These are phyloP conservation scores for Rhizophagus sp. DNA, from an alignment of 192 early-diverging fungal species.

Conservation along the genomic window DNA sequence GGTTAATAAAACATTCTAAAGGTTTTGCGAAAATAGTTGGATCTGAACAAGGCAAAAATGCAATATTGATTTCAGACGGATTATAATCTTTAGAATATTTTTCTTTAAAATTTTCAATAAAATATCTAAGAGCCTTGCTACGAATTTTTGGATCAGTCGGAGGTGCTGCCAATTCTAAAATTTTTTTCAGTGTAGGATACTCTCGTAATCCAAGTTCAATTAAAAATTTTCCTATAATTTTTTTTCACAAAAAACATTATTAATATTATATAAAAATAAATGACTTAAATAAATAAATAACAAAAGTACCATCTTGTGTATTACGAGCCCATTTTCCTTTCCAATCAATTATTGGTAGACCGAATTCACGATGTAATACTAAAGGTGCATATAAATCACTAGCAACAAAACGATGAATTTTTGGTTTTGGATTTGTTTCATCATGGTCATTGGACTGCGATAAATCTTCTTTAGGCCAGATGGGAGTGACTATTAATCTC, in stretches of 20 bases:
- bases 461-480: conserved; percentile 67
- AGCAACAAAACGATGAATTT: conserved; percentile 53
- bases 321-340: conserved; percentile 45
- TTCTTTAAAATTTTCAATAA: conserved; percentile 67
- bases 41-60: conserved; percentile 64
- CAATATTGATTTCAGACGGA: conserved; percentile 36
- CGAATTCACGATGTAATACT: conserved; percentile 55
- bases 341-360: conserved; percentile 74
- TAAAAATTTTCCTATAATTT: conserved; percentile 44
- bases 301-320: conserved; percentile 31
- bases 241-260: neutral
- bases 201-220: conserved; percentile 51
- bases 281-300: too few species aligned
- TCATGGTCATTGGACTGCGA: too few species aligned
- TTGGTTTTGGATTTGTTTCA: too few species aligned
- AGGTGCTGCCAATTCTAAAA: conserved; percentile 47
- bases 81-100: conserved; percentile 57
- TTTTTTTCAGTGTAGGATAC: conserved; percentile 38
- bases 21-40: conserved; percentile 52
- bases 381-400: conserved; percentile 69
- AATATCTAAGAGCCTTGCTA: conserved; percentile 61
- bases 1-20: conserved; percentile 63
- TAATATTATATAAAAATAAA: neutral
- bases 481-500: conserved; percentile 60
- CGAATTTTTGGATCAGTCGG: conserved; percentile 39